Evolutionary conservation across 1,139 yeast species (phyloP), one percentile per base, ranked within the genome.

Genomic region (Wickerhamiella pararugosa): DNA sequence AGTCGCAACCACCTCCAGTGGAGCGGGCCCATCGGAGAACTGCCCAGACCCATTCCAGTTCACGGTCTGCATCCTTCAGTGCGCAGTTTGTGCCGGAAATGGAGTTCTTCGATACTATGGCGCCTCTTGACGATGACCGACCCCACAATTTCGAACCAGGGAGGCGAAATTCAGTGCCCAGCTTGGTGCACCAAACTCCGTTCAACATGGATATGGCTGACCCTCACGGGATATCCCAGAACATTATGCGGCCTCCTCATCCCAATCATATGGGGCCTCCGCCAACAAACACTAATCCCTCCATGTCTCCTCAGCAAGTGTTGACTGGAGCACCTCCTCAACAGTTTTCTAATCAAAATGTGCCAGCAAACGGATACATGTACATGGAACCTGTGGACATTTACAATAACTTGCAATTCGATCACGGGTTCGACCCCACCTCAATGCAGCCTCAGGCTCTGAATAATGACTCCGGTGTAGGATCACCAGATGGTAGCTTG

Each of bases 331-430:
- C 21, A 31, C 33, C 15, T 30, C 32, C 36, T 25, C 21, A 15
- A 15, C 21, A 15, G 21, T 15, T 15, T 4, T 15, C 21, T 15
- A 15, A 15, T 15, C 21, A 15, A 4, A 15, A 15, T 15, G 21
- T 15, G 21, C 21, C 21, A 15, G 21, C 21, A 15, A 15, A 32
- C 9, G 39, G 30, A 4, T 29, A 15, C 25, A 36, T 36, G 36
- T 32, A 26, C 26, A 5, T 33, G 21, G 41, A 38, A 10, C 34
- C 29, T 8, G 36, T 36, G 8, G 33, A 9, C 29, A 38, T 38
- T 36, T 38, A 38, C 36, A 36, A 38, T 9, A 38, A 38, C 29
- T 10, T 38, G 29, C n/a, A 21, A 5, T 38, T 32, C 32, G 32
- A 36, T 7, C 28, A 11, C 10, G 33, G 28, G 21, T 15, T 15